Conservation (phyloP, 2,329 filamentous ascomycete species). For the Ophioceras dolichostomum region DNA sequence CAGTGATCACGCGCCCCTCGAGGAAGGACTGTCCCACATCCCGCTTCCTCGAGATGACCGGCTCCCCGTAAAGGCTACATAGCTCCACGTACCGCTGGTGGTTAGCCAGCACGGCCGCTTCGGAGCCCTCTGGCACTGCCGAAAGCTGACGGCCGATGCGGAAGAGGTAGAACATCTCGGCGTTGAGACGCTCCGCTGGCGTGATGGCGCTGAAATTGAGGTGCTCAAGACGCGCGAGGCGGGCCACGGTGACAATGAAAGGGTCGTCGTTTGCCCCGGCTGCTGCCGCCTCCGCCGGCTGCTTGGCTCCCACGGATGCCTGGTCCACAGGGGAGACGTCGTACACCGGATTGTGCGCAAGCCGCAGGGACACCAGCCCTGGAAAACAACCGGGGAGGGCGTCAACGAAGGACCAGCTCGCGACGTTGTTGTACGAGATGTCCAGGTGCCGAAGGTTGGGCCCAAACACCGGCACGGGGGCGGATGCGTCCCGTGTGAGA, state of each 20-base stretch:
- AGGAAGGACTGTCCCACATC: slow-evolving; percentile 67
- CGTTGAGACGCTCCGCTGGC: slow-evolving; percentile 65
- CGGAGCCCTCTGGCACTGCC: slow-evolving; percentile 37
- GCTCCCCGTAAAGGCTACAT: slow-evolving; percentile 65
- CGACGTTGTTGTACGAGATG: slow-evolving; percentile 59
- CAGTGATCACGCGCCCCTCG: slow-evolving; percentile 62
- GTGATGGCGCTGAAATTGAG: slow-evolving; percentile 68
- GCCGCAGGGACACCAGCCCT: slow-evolving; percentile 59
- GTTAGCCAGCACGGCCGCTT: slow-evolving; percentile 38
- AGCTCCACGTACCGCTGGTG: slow-evolving; percentile 67
- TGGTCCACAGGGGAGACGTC: slow-evolving; percentile 19
- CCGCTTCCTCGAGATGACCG: slow-evolving; percentile 43
- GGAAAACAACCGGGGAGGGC: slow-evolving; percentile 56
- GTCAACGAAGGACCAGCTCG: slow-evolving; percentile 64
- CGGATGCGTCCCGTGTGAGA: slow-evolving; percentile 17
- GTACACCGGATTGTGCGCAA: slow-evolving; percentile 81
- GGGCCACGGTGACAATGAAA: slow-evolving; percentile 78
- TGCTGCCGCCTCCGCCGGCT: slow-evolving; percentile 12
- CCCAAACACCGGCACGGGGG: slow-evolving; percentile 34
- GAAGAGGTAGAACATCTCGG: slow-evolving; percentile 87
- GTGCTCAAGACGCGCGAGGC: slow-evolving; percentile 51
- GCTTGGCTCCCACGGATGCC: slow-evolving; percentile 11
- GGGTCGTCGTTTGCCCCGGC: slow-evolving; percentile 58
- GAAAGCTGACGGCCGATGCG: slow-evolving; percentile 68
- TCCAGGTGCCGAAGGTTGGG: slow-evolving; percentile 51